Percentiles rank a stretch among this genome's conserved stretches.
Evolutionary conservation across 2,329 filamentous ascomycete genomes (phyloP).

Genomic region (Fusarium nematophilum): DNA sequence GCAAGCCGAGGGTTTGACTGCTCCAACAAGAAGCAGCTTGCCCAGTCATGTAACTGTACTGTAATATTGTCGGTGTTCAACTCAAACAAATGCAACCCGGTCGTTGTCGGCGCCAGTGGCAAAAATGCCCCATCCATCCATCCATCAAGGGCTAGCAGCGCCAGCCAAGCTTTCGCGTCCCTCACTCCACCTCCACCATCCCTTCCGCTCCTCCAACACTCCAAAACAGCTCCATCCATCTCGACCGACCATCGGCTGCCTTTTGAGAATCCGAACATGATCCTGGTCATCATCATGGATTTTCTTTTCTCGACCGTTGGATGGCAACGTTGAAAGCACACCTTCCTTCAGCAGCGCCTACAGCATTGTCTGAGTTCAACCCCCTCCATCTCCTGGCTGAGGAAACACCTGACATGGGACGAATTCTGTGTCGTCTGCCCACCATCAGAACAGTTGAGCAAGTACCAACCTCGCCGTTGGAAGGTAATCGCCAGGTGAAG

Average conservation of each 20-base stretch:
- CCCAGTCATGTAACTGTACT: too few relatives aligned
- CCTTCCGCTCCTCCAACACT: constrained; percentile 18
- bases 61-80: neutral
- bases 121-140: constrained; percentile 16
- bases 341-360: constrained; percentile 9
- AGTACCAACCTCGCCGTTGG: too few relatives aligned
- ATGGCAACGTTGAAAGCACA: constrained; percentile 13
- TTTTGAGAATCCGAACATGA: constrained; percentile 21
- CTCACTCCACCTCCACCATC: constrained; percentile 18
- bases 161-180: constrained; percentile 15
- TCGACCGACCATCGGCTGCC: constrained; percentile 6
- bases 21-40: neutral
- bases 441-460: constrained; percentile 7
- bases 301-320: constrained; percentile 22
- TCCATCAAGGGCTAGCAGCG: neutral
- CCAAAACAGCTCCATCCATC: neutral
- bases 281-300: constrained; percentile 31
- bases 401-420: constrained; percentile 16
- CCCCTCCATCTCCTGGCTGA: neutral
- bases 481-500: too few relatives aligned
- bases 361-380: neutral
- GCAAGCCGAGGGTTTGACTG: too few relatives aligned
- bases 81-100: constrained; percentile 8
- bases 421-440: constrained; percentile 17
- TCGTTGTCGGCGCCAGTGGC: constrained; percentile 20